A percentile compares a stretch with the other conserved stretches of the same genome.
Evolutionary conservation across 1,139 yeast genomes (phyloP).

Genomic region (Diutina scorzettiae): DNA sequence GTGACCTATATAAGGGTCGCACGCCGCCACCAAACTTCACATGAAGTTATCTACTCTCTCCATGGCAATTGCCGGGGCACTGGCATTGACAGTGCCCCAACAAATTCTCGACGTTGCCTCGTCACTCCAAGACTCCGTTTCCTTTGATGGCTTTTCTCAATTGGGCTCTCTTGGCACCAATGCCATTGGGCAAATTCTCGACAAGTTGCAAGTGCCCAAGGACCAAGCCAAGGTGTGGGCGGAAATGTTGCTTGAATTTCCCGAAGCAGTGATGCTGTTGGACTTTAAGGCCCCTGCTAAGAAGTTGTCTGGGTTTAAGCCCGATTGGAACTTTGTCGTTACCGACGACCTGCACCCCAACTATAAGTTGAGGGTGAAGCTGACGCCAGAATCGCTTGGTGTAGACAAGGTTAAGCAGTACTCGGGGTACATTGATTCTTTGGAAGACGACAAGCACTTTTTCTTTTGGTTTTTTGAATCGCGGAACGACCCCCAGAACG

Average conservation of each 20-base stretch:
- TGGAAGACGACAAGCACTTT: constrained; percentile 74
- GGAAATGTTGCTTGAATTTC: constrained; percentile 48
- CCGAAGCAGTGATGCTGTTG: constrained; percentile 36
- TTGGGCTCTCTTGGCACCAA: neutral
- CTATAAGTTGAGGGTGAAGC: constrained; percentile 52
- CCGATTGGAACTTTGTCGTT: constrained; percentile 45
- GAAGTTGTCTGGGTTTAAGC: constrained; percentile 23
- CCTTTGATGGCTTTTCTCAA: neutral
- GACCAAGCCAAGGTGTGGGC: constrained; percentile 32
- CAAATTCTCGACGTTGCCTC: constrained; percentile 4
- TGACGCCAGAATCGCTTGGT: constrained; percentile 42
- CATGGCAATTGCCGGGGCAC: neutral
- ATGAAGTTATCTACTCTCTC: neutral
- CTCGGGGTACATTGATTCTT: constrained; percentile 80
- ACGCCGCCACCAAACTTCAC: neutral
- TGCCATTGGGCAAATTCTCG: neutral
- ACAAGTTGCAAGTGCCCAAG: constrained; percentile 5
- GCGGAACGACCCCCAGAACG: constrained; percentile 76
- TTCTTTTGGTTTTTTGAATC: constrained; percentile 82
- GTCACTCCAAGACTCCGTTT: neutral
- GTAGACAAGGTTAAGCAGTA: constrained; percentile 72
- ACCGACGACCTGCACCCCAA: constrained; percentile 32
- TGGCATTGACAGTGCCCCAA: neutral
- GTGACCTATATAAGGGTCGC: neutral
- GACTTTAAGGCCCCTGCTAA: constrained; percentile 40